Conservation (phyloP, 257 asterid species). For the Solanum bulbocastanum region DNA sequence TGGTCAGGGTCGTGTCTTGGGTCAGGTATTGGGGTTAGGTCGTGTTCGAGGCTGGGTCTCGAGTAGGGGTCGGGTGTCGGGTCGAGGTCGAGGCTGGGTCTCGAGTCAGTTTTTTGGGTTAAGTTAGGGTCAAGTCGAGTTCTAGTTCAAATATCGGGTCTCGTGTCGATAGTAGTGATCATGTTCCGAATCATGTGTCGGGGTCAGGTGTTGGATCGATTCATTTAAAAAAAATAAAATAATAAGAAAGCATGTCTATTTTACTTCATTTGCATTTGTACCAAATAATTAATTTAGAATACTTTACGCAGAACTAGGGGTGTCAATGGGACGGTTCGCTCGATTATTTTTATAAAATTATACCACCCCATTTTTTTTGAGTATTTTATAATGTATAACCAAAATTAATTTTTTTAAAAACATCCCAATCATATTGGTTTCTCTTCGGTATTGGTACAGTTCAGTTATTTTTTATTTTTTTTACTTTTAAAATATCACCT, state of each 20-base stretch:
- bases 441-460: neutral
- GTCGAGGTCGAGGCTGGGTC: neutral
- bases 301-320: neutral
- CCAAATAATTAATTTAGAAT: neutral
- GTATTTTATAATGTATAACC: neutral
- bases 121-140: neutral
- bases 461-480: neutral
- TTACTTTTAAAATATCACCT: neutral
- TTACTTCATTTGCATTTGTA: neutral
- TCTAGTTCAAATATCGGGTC: neutral
- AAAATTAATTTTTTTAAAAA: no score
- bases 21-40: neutral
- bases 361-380: neutral
- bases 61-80: neutral
- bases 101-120: neutral
- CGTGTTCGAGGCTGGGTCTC: neutral
- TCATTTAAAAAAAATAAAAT: neutral
- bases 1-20: no score
- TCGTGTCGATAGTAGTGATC: neutral
- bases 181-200: neutral
- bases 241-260: neutral
- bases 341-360: no score
- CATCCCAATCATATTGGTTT: neutral
- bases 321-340: neutral
- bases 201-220: neutral